Base-by-base conservation (phyloP, 148 eudicot species). In the Chenopodium formosanum region DNA sequence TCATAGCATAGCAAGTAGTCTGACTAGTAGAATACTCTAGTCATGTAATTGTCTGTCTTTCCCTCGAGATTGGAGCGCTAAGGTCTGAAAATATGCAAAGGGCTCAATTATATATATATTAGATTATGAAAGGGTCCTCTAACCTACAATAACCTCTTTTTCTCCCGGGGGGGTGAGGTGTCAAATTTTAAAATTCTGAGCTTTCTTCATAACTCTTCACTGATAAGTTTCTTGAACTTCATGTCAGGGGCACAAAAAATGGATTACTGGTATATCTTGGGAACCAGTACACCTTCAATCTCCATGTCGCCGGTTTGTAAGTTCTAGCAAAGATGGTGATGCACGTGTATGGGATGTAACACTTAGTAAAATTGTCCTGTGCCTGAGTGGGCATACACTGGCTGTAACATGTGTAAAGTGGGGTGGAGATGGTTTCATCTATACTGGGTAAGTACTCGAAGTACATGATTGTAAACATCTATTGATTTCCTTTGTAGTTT, bases 301-400 rank as follows among this genome's bases (percentile, higher is more conserved):
- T 82, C 99, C 99, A 19, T 82, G 87, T 73, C 98, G 98, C 47
- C 95, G 98, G 70, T 96, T 96, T 85, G 99, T 94, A 20, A 96
- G 94, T 83, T 83, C 99, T 72, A 94, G 98, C 87, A 96, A 96
- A 90, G 99, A 96, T 89, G 99, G 99, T 25, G 98, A 96, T 89
- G 98, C 98, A 76, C 94, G 98, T 1, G 88, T 96, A 86, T 96
- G 98, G 98, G 98, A 94, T 76, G 85, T 94, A 78, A 29, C 93
- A 31, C 85, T 91, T 73, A 88, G 85, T 80, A 91, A 87, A 81
- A 87, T 90, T 87, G 88, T 92, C 34, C 88, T 94, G 81, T 83
- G 82, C 88, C 92, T 96, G 67, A 94, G 93, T 73, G 98, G 99
- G 79, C 99, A 96, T 75, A 92, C 97, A 66, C 87, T 91, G 79